These are phyloP conservation scores for Mycena galopus DNA, from an alignment of 768 basidiomycete species.

Conservation along the genomic window DNA sequence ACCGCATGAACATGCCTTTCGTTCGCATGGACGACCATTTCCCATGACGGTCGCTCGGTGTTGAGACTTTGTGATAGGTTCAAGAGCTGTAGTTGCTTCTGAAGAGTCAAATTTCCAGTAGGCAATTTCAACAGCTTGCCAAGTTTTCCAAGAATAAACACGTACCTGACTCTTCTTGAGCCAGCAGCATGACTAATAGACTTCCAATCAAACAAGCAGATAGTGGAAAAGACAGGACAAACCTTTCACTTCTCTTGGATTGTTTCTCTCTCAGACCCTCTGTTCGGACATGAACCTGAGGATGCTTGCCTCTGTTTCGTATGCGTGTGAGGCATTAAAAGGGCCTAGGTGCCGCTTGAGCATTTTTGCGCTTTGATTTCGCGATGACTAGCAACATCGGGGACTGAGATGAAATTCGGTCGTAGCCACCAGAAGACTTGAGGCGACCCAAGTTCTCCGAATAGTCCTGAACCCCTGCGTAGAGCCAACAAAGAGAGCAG, in stretches of 20 bases:
- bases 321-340: no score
- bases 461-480: no score
- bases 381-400: no score
- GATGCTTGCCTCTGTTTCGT: not conserved
- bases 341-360: no score
- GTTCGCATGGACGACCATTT: constrained; percentile 86
- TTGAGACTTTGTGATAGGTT: constrained; percentile 81
- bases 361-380: no score
- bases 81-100: constrained; percentile 87
- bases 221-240: constrained; percentile 6
- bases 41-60: constrained; percentile 80
- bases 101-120: constrained; percentile 88
- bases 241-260: constrained; percentile 72
- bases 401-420: no score
- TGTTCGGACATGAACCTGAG: constrained; percentile 37
- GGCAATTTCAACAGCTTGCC: no score
- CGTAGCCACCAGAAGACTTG: no score
- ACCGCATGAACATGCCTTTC: constrained; percentile 68
- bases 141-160: no score
- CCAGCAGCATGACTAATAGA: constrained; percentile 74
- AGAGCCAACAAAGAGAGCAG: no score
- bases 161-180: constrained; percentile 78
- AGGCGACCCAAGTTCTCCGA: no score
- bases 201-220: constrained; percentile 7
- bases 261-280: constrained; percentile 64